Conservation (phyloP, 2,329 filamentous ascomycete genomes). For the Coleophoma cylindrospora region DNA sequence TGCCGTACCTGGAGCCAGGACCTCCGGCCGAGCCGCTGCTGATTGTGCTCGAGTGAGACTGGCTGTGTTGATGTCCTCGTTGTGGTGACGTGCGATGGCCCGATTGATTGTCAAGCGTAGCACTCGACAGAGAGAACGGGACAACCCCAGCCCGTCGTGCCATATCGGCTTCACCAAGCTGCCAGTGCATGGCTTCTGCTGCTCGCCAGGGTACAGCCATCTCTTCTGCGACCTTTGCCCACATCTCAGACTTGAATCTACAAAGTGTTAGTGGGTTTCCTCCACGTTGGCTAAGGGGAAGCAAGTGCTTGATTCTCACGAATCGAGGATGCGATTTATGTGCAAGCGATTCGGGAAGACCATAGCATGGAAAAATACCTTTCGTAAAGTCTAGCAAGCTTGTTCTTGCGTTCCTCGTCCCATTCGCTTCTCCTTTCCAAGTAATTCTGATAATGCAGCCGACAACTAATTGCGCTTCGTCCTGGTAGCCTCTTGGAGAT, state of each 20-base stretch:
- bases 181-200: constrained; percentile 98
- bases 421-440: constrained; percentile 88
- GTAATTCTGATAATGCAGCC: constrained; percentile 96
- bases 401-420: constrained; percentile 98
- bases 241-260: constrained; percentile 98
- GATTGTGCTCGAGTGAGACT: constrained; percentile 19
- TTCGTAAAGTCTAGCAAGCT: constrained; percentile 89
- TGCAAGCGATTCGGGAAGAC: not conserved
- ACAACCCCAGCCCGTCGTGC: constrained; percentile 84
- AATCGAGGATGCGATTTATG: no score
- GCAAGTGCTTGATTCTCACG: not conserved
- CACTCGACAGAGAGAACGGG: constrained; percentile 68
- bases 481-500: constrained; percentile 89
- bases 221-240: constrained; percentile 91
- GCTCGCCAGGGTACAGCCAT: constrained; percentile 94
- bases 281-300: no score
- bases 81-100: constrained; percentile 15
- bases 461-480: constrained; percentile 88
- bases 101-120: constrained; percentile 39
- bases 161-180: constrained; percentile 91
- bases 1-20: constrained; percentile 15
- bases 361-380: constrained; percentile 53
- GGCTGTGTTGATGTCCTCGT: constrained; percentile 28
- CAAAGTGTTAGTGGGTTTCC: not conserved
- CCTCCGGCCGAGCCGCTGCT: constrained; percentile 7